Base-by-base conservation (phyloP, 192 early-diverging fungal genomes). In the Entomortierella parvispora region DNA sequence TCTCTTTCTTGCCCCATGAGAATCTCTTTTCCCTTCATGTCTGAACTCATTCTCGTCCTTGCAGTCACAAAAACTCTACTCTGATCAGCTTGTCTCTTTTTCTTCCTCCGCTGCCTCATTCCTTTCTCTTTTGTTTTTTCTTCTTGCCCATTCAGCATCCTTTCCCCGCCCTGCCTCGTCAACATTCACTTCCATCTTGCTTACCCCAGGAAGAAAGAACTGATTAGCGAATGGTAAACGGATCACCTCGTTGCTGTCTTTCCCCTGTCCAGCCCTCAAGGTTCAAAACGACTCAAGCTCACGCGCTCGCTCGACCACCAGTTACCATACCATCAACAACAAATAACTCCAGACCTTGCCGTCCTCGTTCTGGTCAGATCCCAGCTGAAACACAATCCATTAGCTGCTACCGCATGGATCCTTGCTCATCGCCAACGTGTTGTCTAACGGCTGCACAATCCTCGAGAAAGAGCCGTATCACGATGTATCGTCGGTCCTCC, bases 111-210 rank as follows among this genome's bases (percentile, higher is more conserved):
- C n/a, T 37, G 6, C 34, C 34, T 7, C 34, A 28, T 22, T 31
- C 31, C 11, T 50, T 44, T 57, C 3, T 44, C 43, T 52, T 43
- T 46, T 60, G 18, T 52, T 54, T 45, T 58, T 29, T 52, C 49
- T 31, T 50, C 31, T 59, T 44, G 50, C 28, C 58, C 40, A n/a
- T 51, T 58, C 15, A 26, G 26, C 26, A 20, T 28, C 22, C 32
- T 18, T 63, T 51, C 18, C 22, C 18, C 4, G 47, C 37, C 12
- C 37, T 12, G 12, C 12, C 37, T 40, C 37, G 12, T 40, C 37
- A 12, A 5, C 22, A 31, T 23, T 49, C 31, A 49, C 44, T n/a
- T 44, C 14, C 34, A 37, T 22, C 31, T 54, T 11, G 18, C 37
- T 32, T 53, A 15, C 51, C 20, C 9, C 8, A 28, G 26, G 7